Conservation (phyloP, 2,329 filamentous ascomycete genomes). For the Fusarium xyrophilum region DNA sequence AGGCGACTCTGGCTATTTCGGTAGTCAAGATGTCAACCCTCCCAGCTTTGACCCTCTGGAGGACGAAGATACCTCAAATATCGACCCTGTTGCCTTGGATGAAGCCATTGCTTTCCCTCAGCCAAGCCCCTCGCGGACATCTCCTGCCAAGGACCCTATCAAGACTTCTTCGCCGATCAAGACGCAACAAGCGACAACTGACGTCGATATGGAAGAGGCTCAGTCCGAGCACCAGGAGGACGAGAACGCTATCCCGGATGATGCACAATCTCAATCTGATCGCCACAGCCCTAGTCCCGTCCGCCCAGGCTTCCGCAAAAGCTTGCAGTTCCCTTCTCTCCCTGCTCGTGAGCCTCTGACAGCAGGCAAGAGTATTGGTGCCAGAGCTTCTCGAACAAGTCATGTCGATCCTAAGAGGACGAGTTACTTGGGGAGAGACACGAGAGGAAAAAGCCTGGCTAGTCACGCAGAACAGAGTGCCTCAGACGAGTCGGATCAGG, state of each 20-base stretch:
- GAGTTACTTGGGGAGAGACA: slow-evolving; percentile 76
- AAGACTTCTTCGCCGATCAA: slow-evolving; percentile 47
- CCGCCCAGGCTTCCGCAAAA: slow-evolving; percentile 83
- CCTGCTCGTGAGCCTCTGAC: slow-evolving; percentile 88
- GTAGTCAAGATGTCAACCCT: slow-evolving; percentile 59
- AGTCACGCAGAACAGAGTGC: slow-evolving; percentile 53
- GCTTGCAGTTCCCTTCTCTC: slow-evolving; percentile 90
- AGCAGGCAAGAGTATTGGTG: slow-evolving; percentile 82
- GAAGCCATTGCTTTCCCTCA: slow-evolving; percentile 27
- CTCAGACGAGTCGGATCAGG: slow-evolving; percentile 55
- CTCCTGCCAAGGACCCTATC: not conserved
- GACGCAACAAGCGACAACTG: not conserved
- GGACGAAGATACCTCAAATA: slow-evolving; percentile 28
- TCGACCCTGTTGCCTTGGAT: slow-evolving; percentile 30
- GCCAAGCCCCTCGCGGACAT: slow-evolving; percentile 35
- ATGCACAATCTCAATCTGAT: slow-evolving; percentile 69
- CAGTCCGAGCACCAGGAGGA: slow-evolving; percentile 19
- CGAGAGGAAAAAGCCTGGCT: slow-evolving; percentile 76
- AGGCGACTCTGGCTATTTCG: slow-evolving; percentile 74
- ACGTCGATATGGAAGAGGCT: slow-evolving; percentile 10
- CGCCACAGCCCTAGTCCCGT: slow-evolving; percentile 70
- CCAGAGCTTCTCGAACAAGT: slow-evolving; percentile 75
- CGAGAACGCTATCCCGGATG: slow-evolving; percentile 47
- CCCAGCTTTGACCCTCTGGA: slow-evolving; percentile 35
- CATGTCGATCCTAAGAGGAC: slow-evolving; percentile 76